These are phyloP conservation scores for Fomes fomentarius DNA, from an alignment of 1,284 basidiomycete species.

Conservation along the genomic window DNA sequence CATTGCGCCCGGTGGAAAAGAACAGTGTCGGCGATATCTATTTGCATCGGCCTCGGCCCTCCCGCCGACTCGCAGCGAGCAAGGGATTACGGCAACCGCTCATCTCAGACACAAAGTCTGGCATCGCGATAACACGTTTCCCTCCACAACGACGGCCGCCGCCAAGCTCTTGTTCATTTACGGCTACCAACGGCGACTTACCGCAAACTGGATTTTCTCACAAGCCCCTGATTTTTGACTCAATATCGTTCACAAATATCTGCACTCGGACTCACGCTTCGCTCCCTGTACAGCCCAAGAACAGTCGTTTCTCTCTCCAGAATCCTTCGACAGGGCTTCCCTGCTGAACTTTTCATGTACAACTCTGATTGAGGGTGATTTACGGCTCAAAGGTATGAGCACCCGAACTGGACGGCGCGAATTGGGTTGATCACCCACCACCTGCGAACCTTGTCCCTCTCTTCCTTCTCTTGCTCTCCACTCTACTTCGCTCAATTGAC, in stretches of 20 bases:
- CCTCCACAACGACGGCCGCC: constrained; percentile 1
- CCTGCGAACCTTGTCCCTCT: neutral
- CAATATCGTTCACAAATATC: neutral
- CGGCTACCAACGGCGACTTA: neutral
- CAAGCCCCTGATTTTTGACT: neutral
- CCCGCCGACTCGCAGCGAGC: neutral
- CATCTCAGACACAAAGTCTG: neutral
- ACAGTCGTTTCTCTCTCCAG: neutral
- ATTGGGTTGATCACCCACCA: neutral
- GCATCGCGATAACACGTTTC: neutral
- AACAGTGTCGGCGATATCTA: constrained; percentile 6
- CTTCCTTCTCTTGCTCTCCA: neutral
- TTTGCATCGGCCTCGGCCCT: neutral
- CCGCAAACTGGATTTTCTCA: neutral
- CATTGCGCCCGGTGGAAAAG: too few species aligned
- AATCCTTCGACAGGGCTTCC: neutral
- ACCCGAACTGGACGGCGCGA: neutral
- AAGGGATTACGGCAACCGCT: neutral
- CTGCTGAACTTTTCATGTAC: too few species aligned
- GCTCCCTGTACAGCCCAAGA: neutral
- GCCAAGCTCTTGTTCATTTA: neutral
- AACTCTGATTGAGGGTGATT: too few species aligned
- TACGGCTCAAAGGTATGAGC: too few species aligned
- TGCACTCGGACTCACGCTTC: neutral
- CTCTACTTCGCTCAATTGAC: neutral